Base-by-base conservation (phyloP, 768 basidiomycete genomes). In the Rhizopogon vinicolor region DNA sequence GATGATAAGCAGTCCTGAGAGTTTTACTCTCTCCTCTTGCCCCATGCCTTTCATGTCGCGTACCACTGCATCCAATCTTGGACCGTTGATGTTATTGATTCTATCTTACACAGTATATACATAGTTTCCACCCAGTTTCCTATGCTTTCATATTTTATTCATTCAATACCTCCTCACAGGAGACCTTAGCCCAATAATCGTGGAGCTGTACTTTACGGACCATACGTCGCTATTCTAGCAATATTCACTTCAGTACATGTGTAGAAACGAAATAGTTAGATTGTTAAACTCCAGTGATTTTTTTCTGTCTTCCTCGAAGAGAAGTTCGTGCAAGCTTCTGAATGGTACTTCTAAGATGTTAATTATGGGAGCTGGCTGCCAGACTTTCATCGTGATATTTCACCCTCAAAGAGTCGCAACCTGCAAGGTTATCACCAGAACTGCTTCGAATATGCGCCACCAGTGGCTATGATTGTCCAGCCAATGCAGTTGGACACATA, bases 111-210 rank as follows among this genome's bases (percentile, higher is more conserved):
- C 25, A 29, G 54, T 55, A 55, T 25, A 56, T 56, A 56, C 41
- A 37, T 31, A 56, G 16, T 56, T 31, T 56, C 19, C 2, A 7
- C 41, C 16, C 55, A 5, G 2, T 53, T 60, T 62, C 58, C 59
- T 67, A 61, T 59, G 58, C 59, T 62, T 54, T 52, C 37, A 54
- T 70, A 60, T 60, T 65, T 68, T 70, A 72, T 69, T 58, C 62
- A 54, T 44, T 58, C 56, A 8, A 46, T 33, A 16, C 14, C 48
- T 49, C 48, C 35, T 49, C 35, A 49, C 44, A 40, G 57, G 50
- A 46, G 48, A 49, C 61, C 51, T 33, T 25, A 46, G 58, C 51
- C 52, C 59, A 54, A 59, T 61, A 50, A 60, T 62, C 41, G 45
- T 31, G 35, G 46, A 51, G 31, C 44, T 53, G 52, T 45, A 53